Conservation (phyloP, 176 grass and related monocot genomes). For the Raddia distichophylla region DNA sequence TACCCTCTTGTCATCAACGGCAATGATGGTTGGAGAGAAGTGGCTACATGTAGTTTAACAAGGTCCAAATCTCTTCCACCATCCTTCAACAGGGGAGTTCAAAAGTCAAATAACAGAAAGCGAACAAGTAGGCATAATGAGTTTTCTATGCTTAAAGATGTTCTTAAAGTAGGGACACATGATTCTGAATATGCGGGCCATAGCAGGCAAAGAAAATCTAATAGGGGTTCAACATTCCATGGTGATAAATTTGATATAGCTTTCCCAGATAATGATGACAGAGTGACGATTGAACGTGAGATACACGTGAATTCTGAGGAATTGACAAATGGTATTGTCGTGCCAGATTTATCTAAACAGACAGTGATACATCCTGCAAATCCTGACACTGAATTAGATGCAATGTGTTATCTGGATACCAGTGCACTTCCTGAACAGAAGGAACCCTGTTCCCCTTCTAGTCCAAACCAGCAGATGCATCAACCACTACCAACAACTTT, state of each 20-base stretch:
- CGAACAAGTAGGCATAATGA: constrained; percentile 56
- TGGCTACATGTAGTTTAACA: constrained; percentile 49
- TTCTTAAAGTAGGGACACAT: constrained; percentile 65
- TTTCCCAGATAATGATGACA: constrained; percentile 48
- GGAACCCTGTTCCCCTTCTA: constrained; percentile 23
- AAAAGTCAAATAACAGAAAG: constrained; percentile 65
- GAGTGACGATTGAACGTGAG: constrained; percentile 58
- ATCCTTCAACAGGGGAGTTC: constrained; percentile 49
- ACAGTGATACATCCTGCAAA: constrained; percentile 32
- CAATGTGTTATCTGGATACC: constrained; percentile 22
- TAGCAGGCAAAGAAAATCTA: constrained; percentile 48
- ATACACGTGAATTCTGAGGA: constrained; percentile 85
- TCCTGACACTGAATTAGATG: constrained; percentile 43
- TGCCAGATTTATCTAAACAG: constrained; percentile 41
- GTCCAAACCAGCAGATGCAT: constrained; percentile 43
- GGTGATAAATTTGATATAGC: constrained; percentile 37
- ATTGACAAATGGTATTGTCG: constrained; percentile 29
- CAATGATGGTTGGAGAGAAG: constrained; percentile 70
- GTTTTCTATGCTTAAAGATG: constrained; percentile 85
- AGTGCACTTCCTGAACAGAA: constrained; percentile 36
- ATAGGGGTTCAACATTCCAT: constrained; percentile 37
- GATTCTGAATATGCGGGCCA: constrained; percentile 50
- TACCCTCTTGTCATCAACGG: constrained; percentile 54
- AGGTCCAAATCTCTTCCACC: constrained; percentile 78
- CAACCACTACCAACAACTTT: constrained; percentile 29